These are phyloP conservation scores for Aspergillus sp. DNA, from an alignment of 2,329 filamentous ascomycete species.

Conservation along the genomic window DNA sequence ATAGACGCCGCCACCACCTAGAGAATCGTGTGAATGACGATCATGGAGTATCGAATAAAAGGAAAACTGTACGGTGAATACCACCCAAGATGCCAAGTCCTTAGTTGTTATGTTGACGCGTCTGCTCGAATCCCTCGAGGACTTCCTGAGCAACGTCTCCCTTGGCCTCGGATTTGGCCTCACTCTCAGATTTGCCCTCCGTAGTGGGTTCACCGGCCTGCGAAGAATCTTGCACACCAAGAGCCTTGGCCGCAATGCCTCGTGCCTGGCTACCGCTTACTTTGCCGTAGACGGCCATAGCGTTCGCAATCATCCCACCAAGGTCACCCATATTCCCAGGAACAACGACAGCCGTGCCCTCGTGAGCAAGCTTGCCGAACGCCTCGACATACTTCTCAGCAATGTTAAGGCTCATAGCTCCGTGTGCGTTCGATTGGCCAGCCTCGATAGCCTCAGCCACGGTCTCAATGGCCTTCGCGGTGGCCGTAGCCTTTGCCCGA, in stretches of 20 bases:
- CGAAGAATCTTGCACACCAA: conserved; percentile 26
- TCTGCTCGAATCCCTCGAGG: conserved; percentile 50
- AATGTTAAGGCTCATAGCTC: conserved; percentile 80
- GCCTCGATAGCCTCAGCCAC: conserved; percentile 74
- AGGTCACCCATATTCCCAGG: conserved; percentile 97
- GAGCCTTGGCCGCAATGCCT: conserved; percentile 50
- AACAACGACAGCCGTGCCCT: conserved; percentile 92
- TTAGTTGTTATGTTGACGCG: conserved; percentile 34
- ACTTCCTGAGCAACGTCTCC: conserved; percentile 42
- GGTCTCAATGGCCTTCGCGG: conserved; percentile 82
- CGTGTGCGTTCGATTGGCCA: conserved; percentile 73
- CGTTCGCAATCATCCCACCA: conserved; percentile 93
- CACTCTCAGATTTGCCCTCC: conserved; percentile 12
- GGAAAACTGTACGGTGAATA: conserved; percentile 5
- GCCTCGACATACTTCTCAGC: conserved; percentile 98
- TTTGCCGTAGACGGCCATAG: conserved; percentile 92
- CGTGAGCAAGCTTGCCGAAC: conserved; percentile 87
- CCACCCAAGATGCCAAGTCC: neutral
- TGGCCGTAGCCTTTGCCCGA: conserved; percentile 78
- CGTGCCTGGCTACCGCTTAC: conserved; percentile 78
- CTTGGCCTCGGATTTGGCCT: conserved; percentile 17
- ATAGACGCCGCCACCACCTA: neutral
- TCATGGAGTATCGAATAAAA: neutral
- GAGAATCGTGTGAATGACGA: neutral
- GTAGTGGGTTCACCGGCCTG: conserved; percentile 17